Evolutionary conservation across 2,329 filamentous ascomycete genomes (phyloP), one percentile per base, ranked within the genome.

Genomic region (Microsporum canis): DNA sequence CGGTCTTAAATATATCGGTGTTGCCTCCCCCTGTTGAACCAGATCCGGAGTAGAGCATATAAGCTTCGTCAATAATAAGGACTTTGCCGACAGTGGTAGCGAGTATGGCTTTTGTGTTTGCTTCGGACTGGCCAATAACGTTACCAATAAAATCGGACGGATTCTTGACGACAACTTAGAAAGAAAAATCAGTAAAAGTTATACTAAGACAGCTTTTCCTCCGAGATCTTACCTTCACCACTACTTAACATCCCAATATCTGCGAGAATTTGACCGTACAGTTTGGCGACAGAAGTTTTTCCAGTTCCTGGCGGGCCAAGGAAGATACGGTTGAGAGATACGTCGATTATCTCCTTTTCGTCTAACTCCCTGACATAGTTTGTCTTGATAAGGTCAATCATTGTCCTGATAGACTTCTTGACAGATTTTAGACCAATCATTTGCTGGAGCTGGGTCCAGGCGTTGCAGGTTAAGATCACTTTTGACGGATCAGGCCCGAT

Each of bases 21-120:
- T 67, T 67, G 64, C 65, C n/a, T 66, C 67, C 0, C 68, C 70
- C 1, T 58, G 63, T 1, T 66, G 68, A 5, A 70, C 69, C 0
- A 10, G 56, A 36, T 2, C 75, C 75, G 1, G 73, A 71, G 53
- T 78, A 81, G 0, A 92, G 76, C 38, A 84, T 83, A 64, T 92
- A 91, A 0, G 88, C 88, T 68, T 94, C 88, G 63, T 92, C 88
- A 2, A 92, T 90, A 12, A 92, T 82, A 0, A 92, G 78, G 0
- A 91, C 87, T 65, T 91, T 92, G 0, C 89, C 88, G 0, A 80
- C 65, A 0, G 86, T 84, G 0, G 84, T 75, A 0, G 81, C 82
- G 0, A 92, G 76, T 5, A 91, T 90, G 0, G 77, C 84, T 65
- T 89, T 91, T 0, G 88, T 91, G 38, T 84, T 83, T 1, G 79